Evolutionary conservation across 2,329 filamentous ascomycete species (phyloP).

Genomic region (Emergomyces africanus): DNA sequence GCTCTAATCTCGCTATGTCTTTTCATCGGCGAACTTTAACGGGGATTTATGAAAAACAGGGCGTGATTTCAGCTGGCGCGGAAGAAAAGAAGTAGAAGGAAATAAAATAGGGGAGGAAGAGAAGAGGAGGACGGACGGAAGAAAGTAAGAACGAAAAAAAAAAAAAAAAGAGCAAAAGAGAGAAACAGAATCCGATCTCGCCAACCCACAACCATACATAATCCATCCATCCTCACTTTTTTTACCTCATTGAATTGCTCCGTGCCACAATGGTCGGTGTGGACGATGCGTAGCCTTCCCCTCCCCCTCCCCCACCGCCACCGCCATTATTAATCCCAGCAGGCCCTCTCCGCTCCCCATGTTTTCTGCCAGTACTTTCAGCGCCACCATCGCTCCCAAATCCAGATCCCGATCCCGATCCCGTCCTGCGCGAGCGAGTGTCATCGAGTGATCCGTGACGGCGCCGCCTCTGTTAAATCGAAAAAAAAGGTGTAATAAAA

Average conservation of each 20-base stretch:
- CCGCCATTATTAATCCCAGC: conserved; percentile 23
- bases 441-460: conserved; percentile 30
- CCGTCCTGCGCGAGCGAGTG: conserved; percentile 14
- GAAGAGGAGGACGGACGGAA: too few species aligned
- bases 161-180: too few species aligned
- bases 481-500: conserved; percentile 17
- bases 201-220: neutral
- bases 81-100: neutral
- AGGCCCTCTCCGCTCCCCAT: conserved; percentile 27
- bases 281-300: neutral
- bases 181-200: too few species aligned
- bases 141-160: neutral
- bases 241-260: conserved; percentile 27
- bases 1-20: conserved; percentile 8
- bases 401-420: conserved; percentile 10
- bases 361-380: conserved; percentile 22
- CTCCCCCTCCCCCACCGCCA: neutral
- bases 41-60: neutral
- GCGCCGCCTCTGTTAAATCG: conserved; percentile 30
- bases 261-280: conserved; percentile 22
- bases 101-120: neutral
- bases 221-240: neutral
- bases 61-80: neutral
- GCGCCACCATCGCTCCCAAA: conserved; percentile 25
- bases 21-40: neutral